Evolutionary conservation across 83 land plant genomes (phyloP), one percentile per base, ranked within the genome.

Genomic region (Isoetes engelmannii): DNA sequence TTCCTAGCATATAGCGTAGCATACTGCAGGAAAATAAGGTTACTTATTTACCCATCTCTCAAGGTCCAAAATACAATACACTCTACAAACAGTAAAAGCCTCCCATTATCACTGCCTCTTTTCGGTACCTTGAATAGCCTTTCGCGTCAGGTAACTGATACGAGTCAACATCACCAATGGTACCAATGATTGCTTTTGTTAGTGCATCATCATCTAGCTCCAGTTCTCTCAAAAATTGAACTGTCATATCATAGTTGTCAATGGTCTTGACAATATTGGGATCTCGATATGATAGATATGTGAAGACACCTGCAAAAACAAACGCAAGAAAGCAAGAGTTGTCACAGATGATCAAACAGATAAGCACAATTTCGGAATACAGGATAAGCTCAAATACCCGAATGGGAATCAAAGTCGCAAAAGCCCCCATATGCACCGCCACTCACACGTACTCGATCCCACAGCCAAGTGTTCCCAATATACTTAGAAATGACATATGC

Each of bases 371-470:
- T 54, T 57, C 7, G 3, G 13, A 15, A 53, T 55, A 28, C 13
- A 20, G 42, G 63, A 8, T 55, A 48, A 41, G 21, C 44, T 7
- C 46, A 49, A 46, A 41, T 41, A 83, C 99, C 99, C 84, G 99
- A 95, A 76, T 95, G 94, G 53, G 95, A 79, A 57, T 95, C 99
- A 69, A 95, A 92, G 72, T 95, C 89, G 72, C 99, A 95, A 59
- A 95, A 95, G 12, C 99, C 99, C 19, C 99, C 99, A 87, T 95
- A 95, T 43, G 99, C 99, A 43, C 99, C 99, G 74, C 99, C 99
- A 80, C 99, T 95, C 45, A 95, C 99, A 57, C 99, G 81, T 4
- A 95, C 94, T 65, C 97, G 97, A 57, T 95, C 99, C 99, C 99
- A 95, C 17, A 95, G 75, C 99, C 99, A 95, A 46, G 94, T 87